Conservation (phyloP, 1,284 basidiomycete genomes). For the Ceratobasidium sp. region DNA sequence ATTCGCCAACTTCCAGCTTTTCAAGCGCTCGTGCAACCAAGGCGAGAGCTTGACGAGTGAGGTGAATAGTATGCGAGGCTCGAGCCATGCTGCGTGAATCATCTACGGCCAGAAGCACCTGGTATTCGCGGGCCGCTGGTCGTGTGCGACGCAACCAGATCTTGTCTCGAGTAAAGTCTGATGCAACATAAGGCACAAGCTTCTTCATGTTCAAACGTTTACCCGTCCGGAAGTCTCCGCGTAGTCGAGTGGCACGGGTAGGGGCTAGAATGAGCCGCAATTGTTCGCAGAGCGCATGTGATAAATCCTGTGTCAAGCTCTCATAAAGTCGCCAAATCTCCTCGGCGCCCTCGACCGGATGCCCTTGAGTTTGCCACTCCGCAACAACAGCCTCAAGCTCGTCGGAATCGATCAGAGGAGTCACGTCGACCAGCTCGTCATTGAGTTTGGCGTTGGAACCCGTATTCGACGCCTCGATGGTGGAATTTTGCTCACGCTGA, state of each 20-base stretch:
- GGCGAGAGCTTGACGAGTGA: constrained; percentile 95
- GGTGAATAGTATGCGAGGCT: constrained; percentile 91
- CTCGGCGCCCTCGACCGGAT: constrained; percentile 71
- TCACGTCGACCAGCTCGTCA: not conserved
- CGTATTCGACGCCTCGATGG: constrained; percentile 36
- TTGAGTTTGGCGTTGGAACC: constrained; percentile 19
- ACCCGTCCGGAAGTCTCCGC: constrained; percentile 98
- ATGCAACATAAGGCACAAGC: constrained; percentile 98
- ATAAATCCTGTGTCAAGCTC: constrained; percentile 90
- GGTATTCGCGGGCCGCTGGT: constrained; percentile 95
- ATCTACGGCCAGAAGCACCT: constrained; percentile 94
- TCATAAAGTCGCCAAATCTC: constrained; percentile 93
- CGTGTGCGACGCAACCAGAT: constrained; percentile 98
- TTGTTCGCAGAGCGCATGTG: constrained; percentile 94
- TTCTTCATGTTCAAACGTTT: constrained; percentile 99
- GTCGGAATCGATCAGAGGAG: constrained; percentile 10
- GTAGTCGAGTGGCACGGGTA: constrained; percentile 92
- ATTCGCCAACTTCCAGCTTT: constrained; percentile 94
- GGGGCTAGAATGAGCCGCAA: constrained; percentile 97
- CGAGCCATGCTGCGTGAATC: constrained; percentile 95
- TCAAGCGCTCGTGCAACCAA: constrained; percentile 92
- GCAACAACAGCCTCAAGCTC: constrained; percentile 73
- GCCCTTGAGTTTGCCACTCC: constrained; percentile 72
- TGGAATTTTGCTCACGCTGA: constrained; percentile 33
- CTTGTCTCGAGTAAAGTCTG: constrained; percentile 99